Evolutionary conservation across 306 rosid genomes (phyloP), one percentile per base, ranked within the genome.

Genomic region (Quercus bicolor): DNA sequence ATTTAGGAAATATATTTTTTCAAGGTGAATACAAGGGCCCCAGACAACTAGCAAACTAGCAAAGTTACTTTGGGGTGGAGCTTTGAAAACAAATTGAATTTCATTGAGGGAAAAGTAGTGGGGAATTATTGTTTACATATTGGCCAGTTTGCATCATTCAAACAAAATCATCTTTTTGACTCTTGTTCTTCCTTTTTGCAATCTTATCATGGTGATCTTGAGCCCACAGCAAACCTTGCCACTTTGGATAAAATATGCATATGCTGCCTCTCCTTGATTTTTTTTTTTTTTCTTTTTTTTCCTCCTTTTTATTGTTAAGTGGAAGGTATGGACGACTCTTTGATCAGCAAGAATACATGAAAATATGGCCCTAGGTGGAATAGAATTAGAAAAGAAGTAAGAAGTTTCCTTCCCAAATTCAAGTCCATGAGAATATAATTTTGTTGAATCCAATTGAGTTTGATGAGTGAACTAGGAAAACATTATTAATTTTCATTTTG

Each of bases 1-100:
- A 26, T 62, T 29, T 37, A 28, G 69, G 43, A 28, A 18, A 24
- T 16, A 4, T 19, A 33, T 15, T 34, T 68, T 68, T 68, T 9
- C 45, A 68, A 33, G 37, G 52, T 33, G 5, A 68, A 34, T 68
- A 33, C 6, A 13, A 68, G 72, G 72, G 52, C 34, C 74, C 55
- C 2, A 40, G 34, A 70, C 60, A 69, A 57, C 45, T 23, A 68
- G 72, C 72, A 34, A 66, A 66, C 52, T 45, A 19, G 75, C 53
- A 75, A 81, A 61, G 76, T 60, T 11, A 60, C 73, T 60, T 72
- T 77, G 28, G 45, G 69, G 21, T 5, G 77, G 33, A n/a, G 76
- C 72, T 45, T 68, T 56, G 20, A 0, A 80, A 53, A 59, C 0
- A 51, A 60, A 61, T 70, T 73, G 80, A 62, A 81, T 71, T 71